phyloP scores from a whole-genome alignment of 345 rosid species.

The Kernera saxatilis region DNA sequence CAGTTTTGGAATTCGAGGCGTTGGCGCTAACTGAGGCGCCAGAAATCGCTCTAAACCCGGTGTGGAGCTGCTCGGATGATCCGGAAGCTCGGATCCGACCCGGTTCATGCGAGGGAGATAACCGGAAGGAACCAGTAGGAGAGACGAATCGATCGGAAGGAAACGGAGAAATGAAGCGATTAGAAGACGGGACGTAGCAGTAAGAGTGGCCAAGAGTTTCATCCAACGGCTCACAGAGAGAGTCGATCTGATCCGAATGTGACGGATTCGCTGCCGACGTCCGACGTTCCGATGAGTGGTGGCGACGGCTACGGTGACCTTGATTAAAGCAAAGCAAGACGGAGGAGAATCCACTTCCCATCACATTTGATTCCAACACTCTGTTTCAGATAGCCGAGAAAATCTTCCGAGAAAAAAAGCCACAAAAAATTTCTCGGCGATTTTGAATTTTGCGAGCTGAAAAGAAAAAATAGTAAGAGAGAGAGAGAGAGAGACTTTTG shows the following conservation, averaged over 20 bases:
- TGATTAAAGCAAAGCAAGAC: constrained; percentile 70
- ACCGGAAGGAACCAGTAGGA: constrained; percentile 81
- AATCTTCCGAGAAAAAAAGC: constrained; percentile 3
- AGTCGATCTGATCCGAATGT: constrained; percentile 33
- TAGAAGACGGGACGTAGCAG: constrained; percentile 90
- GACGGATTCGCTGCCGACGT: constrained; percentile 15
- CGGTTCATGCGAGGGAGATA: constrained; percentile 63
- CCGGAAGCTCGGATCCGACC: constrained; percentile 31
- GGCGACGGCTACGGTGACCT: constrained; percentile 36
- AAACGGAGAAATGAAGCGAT: constrained; percentile 79
- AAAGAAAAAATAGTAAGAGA: constrained; percentile 1
- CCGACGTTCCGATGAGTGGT: constrained; percentile 15
- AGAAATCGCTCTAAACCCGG: constrained; percentile 78
- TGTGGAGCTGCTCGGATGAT: constrained; percentile 41
- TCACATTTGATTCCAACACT: constrained; percentile 71
- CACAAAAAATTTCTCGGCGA: constrained; percentile 14
- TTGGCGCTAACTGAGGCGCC: constrained; percentile 94
- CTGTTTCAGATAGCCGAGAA: constrained; percentile 26
- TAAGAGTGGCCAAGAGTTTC: constrained; percentile 95
- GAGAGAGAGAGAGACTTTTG: constrained; percentile 18
- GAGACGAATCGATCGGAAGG: constrained; percentile 85
- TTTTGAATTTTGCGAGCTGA: constrained; percentile 13
- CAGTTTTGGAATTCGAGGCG: constrained; percentile 74
- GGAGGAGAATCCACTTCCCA: constrained; percentile 91
- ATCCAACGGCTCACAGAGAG: constrained; percentile 67